Percentiles rank a stretch among this genome's conserved stretches.
Conservation (phyloP, 1,139 yeast genomes). For the Candida sojae region DNA sequence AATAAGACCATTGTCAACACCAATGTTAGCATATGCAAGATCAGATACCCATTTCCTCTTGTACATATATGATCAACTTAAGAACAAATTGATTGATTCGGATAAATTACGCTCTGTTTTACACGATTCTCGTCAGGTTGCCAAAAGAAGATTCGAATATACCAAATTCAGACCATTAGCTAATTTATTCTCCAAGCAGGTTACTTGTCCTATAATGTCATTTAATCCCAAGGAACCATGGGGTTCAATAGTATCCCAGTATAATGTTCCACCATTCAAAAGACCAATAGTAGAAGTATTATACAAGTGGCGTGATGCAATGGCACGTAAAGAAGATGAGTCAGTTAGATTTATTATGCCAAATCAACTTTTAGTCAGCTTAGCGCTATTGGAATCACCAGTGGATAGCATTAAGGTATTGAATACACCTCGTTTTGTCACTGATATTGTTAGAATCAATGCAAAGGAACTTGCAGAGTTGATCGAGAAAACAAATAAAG, state of each 20-base stretch:
- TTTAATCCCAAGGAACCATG: conserved; percentile 56
- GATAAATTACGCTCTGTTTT: conserved; percentile 52
- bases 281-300: conserved; percentile 60
- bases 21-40: conserved; percentile 86
- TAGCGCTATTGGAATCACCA: conserved; percentile 59
- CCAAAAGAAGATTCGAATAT: conserved; percentile 79
- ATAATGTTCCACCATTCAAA: conserved; percentile 60
- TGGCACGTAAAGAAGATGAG: conserved; percentile 81
- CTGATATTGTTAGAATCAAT: conserved; percentile 59
- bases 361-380: conserved; percentile 68
- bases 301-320: conserved; percentile 79
- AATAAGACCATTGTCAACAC: conserved; percentile 74
- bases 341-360: conserved; percentile 83
- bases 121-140: conserved; percentile 76
- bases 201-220: conserved; percentile 52
- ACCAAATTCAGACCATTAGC: conserved; percentile 56
- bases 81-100: conserved; percentile 56
- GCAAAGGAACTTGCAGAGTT: conserved; percentile 59
- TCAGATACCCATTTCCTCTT: conserved; percentile 93
- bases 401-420: conserved; percentile 59
- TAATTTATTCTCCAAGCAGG: conserved; percentile 25
- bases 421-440: conserved; percentile 47
- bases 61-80: conserved; percentile 75
- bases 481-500: conserved; percentile 40
- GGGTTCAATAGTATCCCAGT: conserved; percentile 60